These are phyloP conservation scores for Penicillium sp. DNA, from an alignment of 2,329 filamentous ascomycete species.

Conservation along the genomic window DNA sequence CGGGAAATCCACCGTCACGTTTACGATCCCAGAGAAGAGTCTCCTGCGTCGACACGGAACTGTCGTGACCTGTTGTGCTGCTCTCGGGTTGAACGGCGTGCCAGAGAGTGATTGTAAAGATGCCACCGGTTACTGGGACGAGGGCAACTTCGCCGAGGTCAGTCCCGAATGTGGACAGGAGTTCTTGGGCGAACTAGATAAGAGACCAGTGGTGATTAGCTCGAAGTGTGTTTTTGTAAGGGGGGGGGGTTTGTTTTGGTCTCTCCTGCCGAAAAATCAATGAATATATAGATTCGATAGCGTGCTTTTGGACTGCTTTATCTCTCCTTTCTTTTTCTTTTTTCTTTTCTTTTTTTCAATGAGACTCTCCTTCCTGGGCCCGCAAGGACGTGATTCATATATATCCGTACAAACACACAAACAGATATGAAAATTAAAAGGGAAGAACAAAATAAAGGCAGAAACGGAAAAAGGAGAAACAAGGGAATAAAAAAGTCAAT, in stretches of 20 bases:
- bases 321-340: no score
- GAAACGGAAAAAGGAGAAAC: neutral
- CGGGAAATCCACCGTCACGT: slow-evolving; percentile 77
- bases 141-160: slow-evolving; percentile 81
- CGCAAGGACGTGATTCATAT: no score
- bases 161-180: slow-evolving; percentile 85
- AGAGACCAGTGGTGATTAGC: no score
- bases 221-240: neutral
- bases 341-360: no score
- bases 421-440: neutral
- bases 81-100: slow-evolving; percentile 15
- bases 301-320: no score
- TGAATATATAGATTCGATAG: no score
- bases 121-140: slow-evolving; percentile 75
- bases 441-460: neutral
- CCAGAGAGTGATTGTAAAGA: slow-evolving; percentile 68
- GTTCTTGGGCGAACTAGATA: slow-evolving; percentile 79
- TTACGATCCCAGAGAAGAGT: slow-evolving; percentile 82
- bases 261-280: no score
- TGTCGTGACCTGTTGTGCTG: slow-evolving; percentile 2
- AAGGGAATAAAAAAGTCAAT: neutral
- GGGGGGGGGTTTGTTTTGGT: neutral
- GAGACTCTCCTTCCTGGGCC: no score
- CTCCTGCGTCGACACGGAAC: slow-evolving; percentile 33
- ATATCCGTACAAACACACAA: no score